Evolutionary conservation across 2,329 filamentous ascomycete species (phyloP).

Genomic region (Monosporascus ibericus): DNA sequence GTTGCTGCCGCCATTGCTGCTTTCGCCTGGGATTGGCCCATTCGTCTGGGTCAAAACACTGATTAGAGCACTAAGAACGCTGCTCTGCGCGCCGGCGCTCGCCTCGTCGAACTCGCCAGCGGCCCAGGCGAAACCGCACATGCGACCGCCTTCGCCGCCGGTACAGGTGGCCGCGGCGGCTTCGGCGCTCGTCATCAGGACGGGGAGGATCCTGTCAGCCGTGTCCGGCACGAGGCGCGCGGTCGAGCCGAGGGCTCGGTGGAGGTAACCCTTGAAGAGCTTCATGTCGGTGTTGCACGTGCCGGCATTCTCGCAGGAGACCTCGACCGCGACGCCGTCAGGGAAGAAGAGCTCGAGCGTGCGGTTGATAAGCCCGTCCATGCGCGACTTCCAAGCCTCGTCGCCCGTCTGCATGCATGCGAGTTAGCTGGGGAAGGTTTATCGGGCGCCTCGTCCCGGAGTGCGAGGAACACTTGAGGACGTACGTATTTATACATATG

Average conservation of each 20-base stretch:
- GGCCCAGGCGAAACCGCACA: constrained; percentile 19
- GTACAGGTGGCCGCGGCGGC: constrained; percentile 31
- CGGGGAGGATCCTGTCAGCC: constrained; percentile 24
- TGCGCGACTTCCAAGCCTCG: constrained; percentile 40
- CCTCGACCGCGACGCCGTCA: constrained; percentile 43
- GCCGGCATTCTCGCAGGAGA: constrained; percentile 44
- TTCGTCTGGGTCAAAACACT: constrained; percentile 6
- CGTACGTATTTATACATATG: constrained; percentile 31
- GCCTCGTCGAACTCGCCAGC: constrained; percentile 24
- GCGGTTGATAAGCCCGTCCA: constrained; percentile 39
- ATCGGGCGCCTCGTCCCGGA: too few species aligned
- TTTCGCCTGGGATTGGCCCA: background rate
- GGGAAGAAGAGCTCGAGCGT: constrained; percentile 43
- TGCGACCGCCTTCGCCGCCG: constrained; percentile 23
- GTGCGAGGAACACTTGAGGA: background rate
- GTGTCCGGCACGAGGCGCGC: constrained; percentile 31
- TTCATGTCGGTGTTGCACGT: constrained; percentile 49
- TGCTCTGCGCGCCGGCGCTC: constrained; percentile 50
- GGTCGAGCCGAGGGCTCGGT: constrained; percentile 39
- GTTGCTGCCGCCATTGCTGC: too few species aligned
- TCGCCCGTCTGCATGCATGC: constrained; percentile 29
- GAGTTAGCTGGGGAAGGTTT: background rate
- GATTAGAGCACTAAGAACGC: constrained; percentile 39
- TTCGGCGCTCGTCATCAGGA: constrained; percentile 30
- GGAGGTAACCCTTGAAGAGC: constrained; percentile 50